These are phyloP conservation scores for Fusarium sp. DNA, from an alignment of 2,329 filamentous ascomycete species.

Conservation along the genomic window DNA sequence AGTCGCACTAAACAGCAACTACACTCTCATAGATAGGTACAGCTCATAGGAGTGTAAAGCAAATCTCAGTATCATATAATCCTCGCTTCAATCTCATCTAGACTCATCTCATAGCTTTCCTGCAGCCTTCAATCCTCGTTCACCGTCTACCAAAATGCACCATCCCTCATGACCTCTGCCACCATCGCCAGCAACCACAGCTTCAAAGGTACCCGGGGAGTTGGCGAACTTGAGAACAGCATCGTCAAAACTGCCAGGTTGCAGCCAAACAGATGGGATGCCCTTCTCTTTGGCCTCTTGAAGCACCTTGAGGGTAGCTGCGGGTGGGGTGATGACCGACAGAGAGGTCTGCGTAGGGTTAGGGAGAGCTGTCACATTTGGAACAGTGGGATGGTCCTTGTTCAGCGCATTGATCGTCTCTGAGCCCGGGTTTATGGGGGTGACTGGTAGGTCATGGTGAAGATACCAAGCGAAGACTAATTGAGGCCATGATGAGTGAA, in stretches of 20 bases:
- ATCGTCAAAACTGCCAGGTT: slow-evolving; percentile 89
- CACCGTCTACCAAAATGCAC: slow-evolving; percentile 90
- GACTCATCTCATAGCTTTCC: slow-evolving; percentile 60
- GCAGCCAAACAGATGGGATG: slow-evolving; percentile 84
- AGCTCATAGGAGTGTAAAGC: not conserved
- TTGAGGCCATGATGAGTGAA: slow-evolving; percentile 15
- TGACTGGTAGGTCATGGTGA: slow-evolving; percentile 78
- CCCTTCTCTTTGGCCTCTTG: slow-evolving; percentile 81
- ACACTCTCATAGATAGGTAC: not conserved
- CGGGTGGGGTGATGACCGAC: slow-evolving; percentile 88
- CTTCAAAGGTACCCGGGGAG: slow-evolving; percentile 70
- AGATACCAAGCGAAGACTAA: slow-evolving; percentile 96
- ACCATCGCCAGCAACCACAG: slow-evolving; percentile 75
- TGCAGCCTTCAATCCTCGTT: slow-evolving; percentile 68
- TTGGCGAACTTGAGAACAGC: slow-evolving; percentile 77
- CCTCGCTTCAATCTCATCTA: not conserved
- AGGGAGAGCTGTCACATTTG: slow-evolving; percentile 74
- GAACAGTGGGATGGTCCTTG: slow-evolving; percentile 71
- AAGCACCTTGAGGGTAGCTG: slow-evolving; percentile 78
- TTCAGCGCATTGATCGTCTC: slow-evolving; percentile 71
- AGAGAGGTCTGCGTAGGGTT: slow-evolving; percentile 78
- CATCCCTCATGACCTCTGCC: slow-evolving; percentile 79
- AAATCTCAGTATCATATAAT: not conserved
- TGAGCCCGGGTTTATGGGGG: slow-evolving; percentile 83
- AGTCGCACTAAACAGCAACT: not conserved